Percentiles rank a stretch among this genome's conserved stretches.
Conservation (phyloP, 768 basidiomycete species). For the Pisolithus sp. region DNA sequence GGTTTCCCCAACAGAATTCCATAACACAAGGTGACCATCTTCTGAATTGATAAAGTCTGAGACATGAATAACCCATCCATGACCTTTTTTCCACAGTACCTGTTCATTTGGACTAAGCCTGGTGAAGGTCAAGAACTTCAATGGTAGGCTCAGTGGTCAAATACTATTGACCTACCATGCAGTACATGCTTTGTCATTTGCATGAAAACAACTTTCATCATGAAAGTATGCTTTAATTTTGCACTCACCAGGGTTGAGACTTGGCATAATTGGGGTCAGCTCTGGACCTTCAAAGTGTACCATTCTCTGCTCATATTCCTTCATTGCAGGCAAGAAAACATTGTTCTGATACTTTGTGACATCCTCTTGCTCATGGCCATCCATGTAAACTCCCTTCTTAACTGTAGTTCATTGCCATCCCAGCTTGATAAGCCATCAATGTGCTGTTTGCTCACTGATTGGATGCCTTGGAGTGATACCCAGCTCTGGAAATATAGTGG, state of each 20-base stretch:
- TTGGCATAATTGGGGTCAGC: not conserved
- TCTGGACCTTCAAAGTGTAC: not conserved
- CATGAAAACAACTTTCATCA: slow-evolving; percentile 8
- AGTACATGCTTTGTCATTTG: slow-evolving; percentile 27
- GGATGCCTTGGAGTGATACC: not conserved
- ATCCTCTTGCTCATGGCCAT: slow-evolving; percentile 10
- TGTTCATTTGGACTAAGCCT: not conserved
- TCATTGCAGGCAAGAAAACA: not conserved
- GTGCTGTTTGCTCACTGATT: not conserved
- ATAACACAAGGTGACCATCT: slow-evolving; percentile 12
- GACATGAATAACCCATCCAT: slow-evolving; percentile 30
- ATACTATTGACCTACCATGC: slow-evolving; percentile 1
- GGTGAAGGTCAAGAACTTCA: not conserved
- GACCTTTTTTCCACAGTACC: slow-evolving; percentile 5
- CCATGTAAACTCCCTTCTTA: slow-evolving; percentile 11
- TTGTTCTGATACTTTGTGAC: not conserved
- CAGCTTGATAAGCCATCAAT: slow-evolving; percentile 4
- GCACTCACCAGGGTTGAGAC: not conserved
- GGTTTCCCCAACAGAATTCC: not conserved
- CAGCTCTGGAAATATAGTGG: not conserved
- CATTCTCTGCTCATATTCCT: not conserved
- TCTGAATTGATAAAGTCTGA: slow-evolving; percentile 34
- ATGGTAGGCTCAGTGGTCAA: not conserved
- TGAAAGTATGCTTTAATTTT: not conserved
- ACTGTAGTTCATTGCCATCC: slow-evolving; percentile 4